These are phyloP conservation scores for Diplodia sapinea DNA, from an alignment of 2,329 filamentous ascomycete species.

Conservation along the genomic window DNA sequence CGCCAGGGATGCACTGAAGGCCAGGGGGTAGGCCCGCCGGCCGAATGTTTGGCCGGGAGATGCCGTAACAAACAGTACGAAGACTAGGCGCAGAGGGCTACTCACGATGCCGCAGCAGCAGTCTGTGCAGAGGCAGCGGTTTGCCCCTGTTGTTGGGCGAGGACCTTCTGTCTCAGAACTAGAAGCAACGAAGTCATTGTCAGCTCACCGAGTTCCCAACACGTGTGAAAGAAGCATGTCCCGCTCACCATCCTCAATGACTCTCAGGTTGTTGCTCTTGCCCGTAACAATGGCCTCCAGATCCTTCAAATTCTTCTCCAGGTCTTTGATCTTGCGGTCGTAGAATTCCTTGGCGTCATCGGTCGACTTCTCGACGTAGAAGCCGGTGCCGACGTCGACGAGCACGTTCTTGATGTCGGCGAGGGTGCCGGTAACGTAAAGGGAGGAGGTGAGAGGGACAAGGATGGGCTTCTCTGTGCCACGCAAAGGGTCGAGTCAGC, in stretches of 20 bases:
- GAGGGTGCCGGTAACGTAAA: constrained; percentile 88
- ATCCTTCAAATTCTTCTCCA: constrained; percentile 69
- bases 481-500: constrained; percentile 22
- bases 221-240: background rate
- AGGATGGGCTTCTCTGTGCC: constrained; percentile 69
- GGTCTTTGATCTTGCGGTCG: constrained; percentile 68
- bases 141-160: constrained; percentile 27
- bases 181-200: background rate
- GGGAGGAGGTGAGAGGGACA: constrained; percentile 91
- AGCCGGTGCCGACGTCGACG: constrained; percentile 92
- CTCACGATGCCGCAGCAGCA: constrained; percentile 18
- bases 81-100: background rate
- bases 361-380: constrained; percentile 84
- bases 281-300: constrained; percentile 70
- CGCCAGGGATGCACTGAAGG: too few species aligned
- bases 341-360: constrained; percentile 71
- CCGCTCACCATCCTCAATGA: constrained; percentile 76
- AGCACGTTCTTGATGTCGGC: constrained; percentile 57
- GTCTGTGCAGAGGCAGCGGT: constrained; percentile 13
- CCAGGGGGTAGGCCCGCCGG: too few species aligned
- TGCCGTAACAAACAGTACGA: background rate
- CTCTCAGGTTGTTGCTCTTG: constrained; percentile 83
- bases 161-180: constrained; percentile 32
- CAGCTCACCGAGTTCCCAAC: background rate
- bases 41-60: too few species aligned